A percentile compares a stretch with the other conserved stretches of the same genome.
These are phyloP conservation scores for Aspergillus sp. DNA, from an alignment of 2,329 filamentous ascomycete species.

Conservation along the genomic window DNA sequence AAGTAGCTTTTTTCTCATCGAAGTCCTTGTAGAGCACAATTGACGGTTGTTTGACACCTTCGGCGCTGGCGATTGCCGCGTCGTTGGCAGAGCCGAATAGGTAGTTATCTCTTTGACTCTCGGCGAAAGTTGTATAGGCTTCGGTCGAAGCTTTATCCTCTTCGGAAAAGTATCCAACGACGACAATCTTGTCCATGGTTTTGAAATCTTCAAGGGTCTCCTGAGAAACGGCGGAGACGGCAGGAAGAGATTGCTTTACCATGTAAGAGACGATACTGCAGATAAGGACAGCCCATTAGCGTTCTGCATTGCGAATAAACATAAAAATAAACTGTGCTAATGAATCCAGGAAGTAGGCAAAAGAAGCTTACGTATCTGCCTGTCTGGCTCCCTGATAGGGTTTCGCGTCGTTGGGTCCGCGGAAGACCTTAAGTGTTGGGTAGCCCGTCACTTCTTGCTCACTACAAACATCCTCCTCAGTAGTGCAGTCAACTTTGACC, in stretches of 20 bases:
- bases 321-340: not conserved
- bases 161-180: conserved; percentile 81
- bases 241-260: conserved; percentile 95
- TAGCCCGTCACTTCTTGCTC: conserved; percentile 92
- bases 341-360: not conserved
- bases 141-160: conserved; percentile 83
- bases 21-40: conserved; percentile 97
- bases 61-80: conserved; percentile 78
- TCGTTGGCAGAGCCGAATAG: conserved; percentile 89
- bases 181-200: conserved; percentile 92
- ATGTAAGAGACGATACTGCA: conserved; percentile 75
- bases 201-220: conserved; percentile 94
- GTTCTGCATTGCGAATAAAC: not conserved
- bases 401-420: conserved; percentile 74
- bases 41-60: conserved; percentile 82
- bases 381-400: conserved; percentile 90
- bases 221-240: conserved; percentile 78
- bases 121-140: conserved; percentile 72
- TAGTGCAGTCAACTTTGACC: conserved; percentile 76
- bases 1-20: conserved; percentile 90
- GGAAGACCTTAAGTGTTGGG: conserved; percentile 98
- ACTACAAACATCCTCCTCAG: conserved; percentile 88
- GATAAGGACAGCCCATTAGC: conserved; percentile 19
- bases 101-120: conserved; percentile 81
- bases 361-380: conserved; percentile 61